A percentile compares a stretch with the other conserved stretches of the same genome.
Evolutionary conservation across 768 basidiomycete genomes (phyloP).

Genomic region (Mycena pura): DNA sequence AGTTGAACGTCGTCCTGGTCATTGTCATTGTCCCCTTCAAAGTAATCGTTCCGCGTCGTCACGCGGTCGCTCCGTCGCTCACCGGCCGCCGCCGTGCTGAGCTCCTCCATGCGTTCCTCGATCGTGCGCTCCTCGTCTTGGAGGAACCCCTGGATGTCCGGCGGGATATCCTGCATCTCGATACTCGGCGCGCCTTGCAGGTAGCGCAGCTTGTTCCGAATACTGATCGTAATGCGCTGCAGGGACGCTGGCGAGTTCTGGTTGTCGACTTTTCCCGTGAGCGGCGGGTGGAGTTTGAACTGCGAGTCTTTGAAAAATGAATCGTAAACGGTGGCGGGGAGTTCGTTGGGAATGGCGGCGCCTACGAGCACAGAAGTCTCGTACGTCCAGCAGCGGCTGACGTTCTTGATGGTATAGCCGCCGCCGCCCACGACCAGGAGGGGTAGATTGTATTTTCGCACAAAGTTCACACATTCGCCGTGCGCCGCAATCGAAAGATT

Average conservation of each 20-base stretch:
- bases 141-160: slow-evolving; percentile 81
- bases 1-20: slow-evolving; percentile 59
- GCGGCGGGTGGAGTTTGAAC: slow-evolving; percentile 91
- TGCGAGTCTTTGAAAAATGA: slow-evolving; percentile 91
- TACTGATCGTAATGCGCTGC: slow-evolving; percentile 85
- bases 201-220: slow-evolving; percentile 89
- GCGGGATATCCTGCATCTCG: slow-evolving; percentile 95
- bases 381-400: slow-evolving; percentile 98
- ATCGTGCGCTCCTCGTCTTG: slow-evolving; percentile 71
- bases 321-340: slow-evolving; percentile 91
- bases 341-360: slow-evolving; percentile 79
- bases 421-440: slow-evolving; percentile 93
- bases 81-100: slow-evolving; percentile 59
- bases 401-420: slow-evolving; percentile 96
- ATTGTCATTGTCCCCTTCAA: slow-evolving; percentile 73
- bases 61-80: slow-evolving; percentile 61
- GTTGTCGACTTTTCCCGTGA: slow-evolving; percentile 92
- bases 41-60: slow-evolving; percentile 70
- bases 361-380: slow-evolving; percentile 95
- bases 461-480: slow-evolving; percentile 97
- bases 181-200: slow-evolving; percentile 97
- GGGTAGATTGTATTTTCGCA: slow-evolving; percentile 90
- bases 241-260: slow-evolving; percentile 84
- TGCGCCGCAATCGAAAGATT: slow-evolving; percentile 97
- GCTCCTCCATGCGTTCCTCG: slow-evolving; percentile 78